Base-by-base conservation (phyloP, 2,329 filamentous ascomycete species). In the Aspergillus amoenus region DNA sequence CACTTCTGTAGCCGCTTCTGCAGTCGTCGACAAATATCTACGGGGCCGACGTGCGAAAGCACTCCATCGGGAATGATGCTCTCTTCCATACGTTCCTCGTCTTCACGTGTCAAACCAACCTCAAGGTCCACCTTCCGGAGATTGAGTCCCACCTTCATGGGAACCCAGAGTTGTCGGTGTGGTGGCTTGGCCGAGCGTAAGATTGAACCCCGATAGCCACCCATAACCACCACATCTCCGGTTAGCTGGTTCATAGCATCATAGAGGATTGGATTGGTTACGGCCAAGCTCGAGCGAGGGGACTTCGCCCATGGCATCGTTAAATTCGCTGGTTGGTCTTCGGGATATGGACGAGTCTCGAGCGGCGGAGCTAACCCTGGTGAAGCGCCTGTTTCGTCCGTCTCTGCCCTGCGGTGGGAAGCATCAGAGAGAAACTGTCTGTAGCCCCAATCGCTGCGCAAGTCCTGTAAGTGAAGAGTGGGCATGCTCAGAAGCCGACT, bases 51-150 rank as follows among this genome's bases (percentile, higher is more conserved):
- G 67, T 96, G 87, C 44, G 91, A 88, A n/a, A 97, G 81, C 85
- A 96, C 95, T 7, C 92, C 92, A 2, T 87, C 91, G 0, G 93
- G 82, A 51, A 92, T 88, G 58, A 97, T 91, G n/a, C 81, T 86
- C 57, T 95, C 83, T 62, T 89, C 86, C 86, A 94, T 94, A 5
- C 78, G 82, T 65, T 91, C 88, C 68, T 97, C 93, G 56, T 95
- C 93, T 65, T 92, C 88, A 2, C 85, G 85, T 13, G 89, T 83
- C 4, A 97, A 76, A 0, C 92, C 93, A 9, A 97, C 88, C 70
- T 96, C 91, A 4, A 97, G 80, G 70, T 97, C 91, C 2, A 93
- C 93, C 70, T 94, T 96, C 55, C 93, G 88, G 60, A 97, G 84
- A 65, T 96, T 96, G 50, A 97, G 78, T 1, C 93, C 93, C 27